phyloP scores from a whole-genome alignment of 2,329 filamentous ascomycete species.

The Diaporthe citrichinensis region DNA sequence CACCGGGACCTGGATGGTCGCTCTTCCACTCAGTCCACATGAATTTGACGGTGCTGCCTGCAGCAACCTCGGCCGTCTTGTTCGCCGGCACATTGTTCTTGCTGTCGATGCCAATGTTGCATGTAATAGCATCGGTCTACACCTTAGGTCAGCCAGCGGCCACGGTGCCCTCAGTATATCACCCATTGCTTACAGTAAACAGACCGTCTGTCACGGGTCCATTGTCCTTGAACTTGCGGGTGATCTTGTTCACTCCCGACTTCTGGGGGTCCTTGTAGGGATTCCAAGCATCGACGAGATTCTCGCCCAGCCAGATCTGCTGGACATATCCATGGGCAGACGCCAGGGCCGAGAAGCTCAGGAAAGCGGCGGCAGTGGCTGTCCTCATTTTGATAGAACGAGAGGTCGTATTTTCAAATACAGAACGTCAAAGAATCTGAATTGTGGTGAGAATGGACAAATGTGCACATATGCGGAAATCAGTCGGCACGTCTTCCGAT shows the following conservation, averaged over 20 bases:
- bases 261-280: slow-evolving; percentile 21
- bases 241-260: slow-evolving; percentile 11
- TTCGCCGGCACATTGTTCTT: slow-evolving; percentile 6
- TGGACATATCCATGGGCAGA: slow-evolving; percentile 14
- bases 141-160: neutral
- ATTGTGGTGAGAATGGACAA: neutral
- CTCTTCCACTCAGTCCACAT: slow-evolving; percentile 28
- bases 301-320: slow-evolving; percentile 16
- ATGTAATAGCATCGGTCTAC: slow-evolving; percentile 16
- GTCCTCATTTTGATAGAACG: neutral
- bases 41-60: slow-evolving; percentile 16
- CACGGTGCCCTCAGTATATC: neutral
- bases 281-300: slow-evolving; percentile 5
- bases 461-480: neutral
- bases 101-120: slow-evolving; percentile 8
- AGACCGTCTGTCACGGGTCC: slow-evolving; percentile 18
- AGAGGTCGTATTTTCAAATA: neutral
- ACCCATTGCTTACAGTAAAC: neutral
- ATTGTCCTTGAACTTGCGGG: slow-evolving; percentile 14
- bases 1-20: slow-evolving; percentile 9
- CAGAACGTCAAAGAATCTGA: neutral
- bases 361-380: neutral
- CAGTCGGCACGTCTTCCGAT: neutral
- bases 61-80: slow-evolving; percentile 6
- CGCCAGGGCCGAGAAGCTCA: neutral